A percentile compares a stretch with the other conserved stretches of the same genome.
Conservation (phyloP, 768 basidiomycete species). For the Pleurotus sapidus region DNA sequence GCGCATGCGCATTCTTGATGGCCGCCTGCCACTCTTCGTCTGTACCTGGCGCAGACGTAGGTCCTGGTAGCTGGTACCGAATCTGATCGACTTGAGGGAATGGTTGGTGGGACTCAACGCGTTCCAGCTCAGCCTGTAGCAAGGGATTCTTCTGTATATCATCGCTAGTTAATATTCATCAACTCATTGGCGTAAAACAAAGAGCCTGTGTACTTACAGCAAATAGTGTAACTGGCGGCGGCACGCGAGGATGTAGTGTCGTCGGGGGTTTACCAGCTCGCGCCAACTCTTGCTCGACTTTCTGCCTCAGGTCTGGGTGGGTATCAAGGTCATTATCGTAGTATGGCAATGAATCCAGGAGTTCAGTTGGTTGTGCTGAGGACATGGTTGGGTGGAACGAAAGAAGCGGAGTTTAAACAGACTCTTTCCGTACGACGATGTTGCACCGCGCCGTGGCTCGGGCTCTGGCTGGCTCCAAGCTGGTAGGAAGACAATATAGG, state of each 20-base stretch:
- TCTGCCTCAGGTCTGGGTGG: conserved; percentile 65
- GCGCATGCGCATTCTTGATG: conserved; percentile 73
- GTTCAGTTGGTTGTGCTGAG: conserved; percentile 23
- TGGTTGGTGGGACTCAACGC: conserved; percentile 66
- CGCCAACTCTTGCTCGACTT: conserved; percentile 75
- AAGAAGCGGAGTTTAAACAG: conserved; percentile 6
- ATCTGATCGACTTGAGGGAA: conserved; percentile 66
- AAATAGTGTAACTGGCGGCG: conserved; percentile 65
- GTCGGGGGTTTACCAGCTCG: conserved; percentile 62
- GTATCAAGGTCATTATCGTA: conserved; percentile 90
- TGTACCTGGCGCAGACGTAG: conserved; percentile 55
- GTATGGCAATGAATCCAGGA: conserved; percentile 90
- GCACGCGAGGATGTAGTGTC: conserved; percentile 67
- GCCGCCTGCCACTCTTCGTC: conserved; percentile 78
- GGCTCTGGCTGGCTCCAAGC: conserved; percentile 7
- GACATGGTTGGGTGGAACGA: conserved; percentile 16
- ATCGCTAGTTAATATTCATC: conserved; percentile 8
- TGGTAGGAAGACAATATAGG: conserved; percentile 20
- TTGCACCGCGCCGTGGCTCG: conserved; percentile 6
- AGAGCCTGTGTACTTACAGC: conserved; percentile 51
- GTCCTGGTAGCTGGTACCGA: conserved; percentile 74
- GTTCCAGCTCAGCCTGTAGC: conserved; percentile 69
- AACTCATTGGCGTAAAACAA: conserved; percentile 3
- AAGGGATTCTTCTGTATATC: conserved; percentile 58
- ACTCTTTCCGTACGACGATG: conserved; percentile 6